Conservation (phyloP, 225 moss, liverwort and hornwort species). For the Takakia lepidozioides region DNA sequence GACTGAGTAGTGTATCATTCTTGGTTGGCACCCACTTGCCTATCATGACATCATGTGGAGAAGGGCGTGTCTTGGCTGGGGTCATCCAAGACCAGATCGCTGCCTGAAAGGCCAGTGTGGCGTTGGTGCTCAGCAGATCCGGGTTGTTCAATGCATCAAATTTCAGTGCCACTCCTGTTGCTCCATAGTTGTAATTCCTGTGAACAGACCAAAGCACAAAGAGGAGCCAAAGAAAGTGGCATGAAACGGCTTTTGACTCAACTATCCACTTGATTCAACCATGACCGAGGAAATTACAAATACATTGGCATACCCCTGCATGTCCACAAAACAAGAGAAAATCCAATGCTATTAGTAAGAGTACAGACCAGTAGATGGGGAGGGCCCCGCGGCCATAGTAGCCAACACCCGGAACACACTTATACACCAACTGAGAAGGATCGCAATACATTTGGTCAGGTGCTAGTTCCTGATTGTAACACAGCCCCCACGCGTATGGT, state of each 20-base stretch:
- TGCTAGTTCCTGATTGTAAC: conserved; percentile 76
- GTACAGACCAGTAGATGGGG: conserved; percentile 53
- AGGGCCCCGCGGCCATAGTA: conserved; percentile 82
- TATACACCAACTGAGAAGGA: conserved; percentile 31
- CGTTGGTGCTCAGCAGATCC: conserved; percentile 46
- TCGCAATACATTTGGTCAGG: conserved; percentile 64
- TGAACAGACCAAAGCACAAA: no score
- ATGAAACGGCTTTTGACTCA: no score
- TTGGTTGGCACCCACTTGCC: conserved; percentile 55
- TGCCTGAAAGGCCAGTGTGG: conserved; percentile 73
- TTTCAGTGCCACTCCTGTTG: conserved; percentile 48
- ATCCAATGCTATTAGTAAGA: no score
- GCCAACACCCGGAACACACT: conserved; percentile 63
- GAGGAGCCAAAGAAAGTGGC: no score
- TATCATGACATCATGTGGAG: conserved; percentile 76
- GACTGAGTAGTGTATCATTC: conserved; percentile 14
- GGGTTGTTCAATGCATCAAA: conserved; percentile 48
- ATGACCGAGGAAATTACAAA: no score
- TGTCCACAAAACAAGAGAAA: no score
- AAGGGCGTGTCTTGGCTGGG: conserved; percentile 66
- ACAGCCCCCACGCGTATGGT: conserved; percentile 69
- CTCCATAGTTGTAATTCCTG: conserved; percentile 85
- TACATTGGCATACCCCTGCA: no score
- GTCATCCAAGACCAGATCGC: conserved; percentile 81
- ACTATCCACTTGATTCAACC: no score